Evolutionary conservation across 176 grass and related monocot genomes (phyloP).

Genomic region (Poa annua): DNA sequence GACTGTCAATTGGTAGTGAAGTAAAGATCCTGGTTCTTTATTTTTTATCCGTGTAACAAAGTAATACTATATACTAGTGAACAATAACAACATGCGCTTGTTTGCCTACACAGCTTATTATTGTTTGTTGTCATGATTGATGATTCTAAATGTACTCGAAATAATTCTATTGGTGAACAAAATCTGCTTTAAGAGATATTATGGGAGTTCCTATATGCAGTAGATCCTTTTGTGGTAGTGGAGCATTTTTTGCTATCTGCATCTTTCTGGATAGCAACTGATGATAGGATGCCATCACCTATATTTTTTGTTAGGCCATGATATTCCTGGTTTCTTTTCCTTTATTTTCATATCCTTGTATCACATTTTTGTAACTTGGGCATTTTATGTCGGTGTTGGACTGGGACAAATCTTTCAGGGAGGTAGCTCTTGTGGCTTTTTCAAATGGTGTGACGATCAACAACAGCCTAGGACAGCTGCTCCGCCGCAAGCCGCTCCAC

Average conservation of each 20-base stretch:
- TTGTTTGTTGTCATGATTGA: conserved; percentile 15
- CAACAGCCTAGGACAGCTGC: conserved; percentile 37
- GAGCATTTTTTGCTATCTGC: conserved; percentile 46
- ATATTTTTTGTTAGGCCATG: conserved; percentile 16
- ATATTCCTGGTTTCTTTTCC: conserved; percentile 37
- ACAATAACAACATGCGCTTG: neutral
- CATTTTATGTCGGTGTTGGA: conserved; percentile 31
- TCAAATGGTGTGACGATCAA: conserved; percentile 73
- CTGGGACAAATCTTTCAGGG: conserved; percentile 47
- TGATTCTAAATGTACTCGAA: conserved; percentile 21
- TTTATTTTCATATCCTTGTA: conserved; percentile 34
- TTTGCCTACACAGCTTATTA: neutral
- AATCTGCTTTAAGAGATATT: conserved; percentile 20
- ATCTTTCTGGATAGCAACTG: conserved; percentile 38
- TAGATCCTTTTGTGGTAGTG: conserved; percentile 43
- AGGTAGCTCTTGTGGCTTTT: conserved; percentile 66
- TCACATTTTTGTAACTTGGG: conserved; percentile 21
- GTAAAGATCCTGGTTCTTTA: neutral
- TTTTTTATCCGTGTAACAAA: neutral
- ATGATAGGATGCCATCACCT: conserved; percentile 32
- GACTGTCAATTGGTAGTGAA: neutral
- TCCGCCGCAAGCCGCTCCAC: conserved; percentile 44
- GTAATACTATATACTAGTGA: neutral
- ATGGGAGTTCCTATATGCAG: conserved; percentile 31
- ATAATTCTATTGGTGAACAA: neutral